Percentiles rank a stretch among this genome's conserved stretches.
Conservation (phyloP, 2,329 filamentous ascomycete species). For the Penicillium brasilianum region DNA sequence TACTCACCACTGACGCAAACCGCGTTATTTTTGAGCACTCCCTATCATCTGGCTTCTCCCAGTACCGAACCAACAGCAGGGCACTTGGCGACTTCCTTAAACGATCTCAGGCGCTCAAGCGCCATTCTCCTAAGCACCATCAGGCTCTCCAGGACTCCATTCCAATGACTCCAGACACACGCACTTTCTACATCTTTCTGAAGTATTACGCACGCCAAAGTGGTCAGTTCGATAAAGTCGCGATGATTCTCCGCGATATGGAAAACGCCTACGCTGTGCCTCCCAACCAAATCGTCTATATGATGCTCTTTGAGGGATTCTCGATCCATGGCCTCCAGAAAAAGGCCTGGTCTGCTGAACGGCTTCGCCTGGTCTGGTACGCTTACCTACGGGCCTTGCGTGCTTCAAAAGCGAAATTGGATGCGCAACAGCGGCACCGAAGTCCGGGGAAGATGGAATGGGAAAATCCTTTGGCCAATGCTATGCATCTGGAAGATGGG, state of each 20-base stretch:
- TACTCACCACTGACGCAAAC: slow-evolving; percentile 21
- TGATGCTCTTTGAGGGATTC: slow-evolving; percentile 84
- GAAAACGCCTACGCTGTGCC: slow-evolving; percentile 65
- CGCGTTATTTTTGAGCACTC: slow-evolving; percentile 1
- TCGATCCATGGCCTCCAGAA: slow-evolving; percentile 68
- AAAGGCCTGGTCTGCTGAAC: slow-evolving; percentile 72
- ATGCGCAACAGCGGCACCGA: slow-evolving; percentile 10
- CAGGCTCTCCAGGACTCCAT: slow-evolving; percentile 69
- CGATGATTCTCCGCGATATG: slow-evolving; percentile 81
- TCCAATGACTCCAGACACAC: slow-evolving; percentile 72
- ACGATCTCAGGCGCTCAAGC: slow-evolving; percentile 48
- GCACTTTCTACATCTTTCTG: slow-evolving; percentile 80
- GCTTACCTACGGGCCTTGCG: slow-evolving; percentile 61
- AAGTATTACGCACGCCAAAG: slow-evolving; percentile 71
- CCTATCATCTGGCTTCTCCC: slow-evolving; percentile 40
- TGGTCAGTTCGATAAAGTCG: slow-evolving; percentile 74
- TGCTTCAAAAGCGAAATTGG: slow-evolving; percentile 40
- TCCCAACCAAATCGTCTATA: slow-evolving; percentile 76
- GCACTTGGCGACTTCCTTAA: slow-evolving; percentile 58
- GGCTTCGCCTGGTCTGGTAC: slow-evolving; percentile 71
- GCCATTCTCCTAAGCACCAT: slow-evolving; percentile 59
- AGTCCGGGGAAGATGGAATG: slow-evolving; percentile 24
- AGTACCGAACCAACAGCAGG: slow-evolving; percentile 43
- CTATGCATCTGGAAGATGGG: slow-evolving; percentile 13
- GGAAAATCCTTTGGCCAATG: slow-evolving; percentile 39